Base-by-base conservation (phyloP, 2,329 filamentous ascomycete genomes). In the Penicillium sp. region DNA sequence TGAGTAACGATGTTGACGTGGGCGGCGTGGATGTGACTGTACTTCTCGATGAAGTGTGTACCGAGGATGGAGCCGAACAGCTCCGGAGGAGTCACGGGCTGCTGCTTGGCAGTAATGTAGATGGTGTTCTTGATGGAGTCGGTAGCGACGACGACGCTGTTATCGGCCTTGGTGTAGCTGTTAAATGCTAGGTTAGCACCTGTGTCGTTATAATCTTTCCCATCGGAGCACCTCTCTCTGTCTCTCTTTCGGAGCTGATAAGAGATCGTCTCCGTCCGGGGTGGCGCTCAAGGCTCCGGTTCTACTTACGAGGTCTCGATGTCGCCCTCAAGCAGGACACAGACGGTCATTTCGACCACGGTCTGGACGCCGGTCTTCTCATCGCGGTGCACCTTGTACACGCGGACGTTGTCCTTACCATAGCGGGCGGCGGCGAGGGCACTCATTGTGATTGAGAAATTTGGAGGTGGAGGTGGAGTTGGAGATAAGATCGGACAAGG, bases 61-160 rank as follows among this genome's bases (percentile, higher is more conserved):
- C 90, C 92, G 49, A 99, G 81, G 65, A 90, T 89, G 67, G 88
- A 85, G 63, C 90, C 93, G 74, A 91, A 99, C 59, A 96, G 86
- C 81, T 99, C 94, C 0, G 94, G 93, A 14, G 94, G 92, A 65
- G 88, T 91, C 66, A 99, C 89, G 29, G 92, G 90, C 79, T 95
- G 83, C 77, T 95, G 88, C 80, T 96, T 97, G 70, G 94, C 93
- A 71, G 91, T 88, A 78, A 99, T 92, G 81, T 94, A 96, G 71
- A 90, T 87, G 67, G 90, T 97, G 79, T 99, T 96, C 81, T 99
- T 99, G 79, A 97, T 96, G 23, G 92, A 93, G 77, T 99, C 94
- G 57, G 94, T 99, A 60, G 94, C 92, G 57, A 99, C 93, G 55
- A 99, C 86, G 62, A 95, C 90, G 67, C 88, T 90, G 83, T 99